These are phyloP conservation scores for Ustilago lituana DNA, from an alignment of 1,284 basidiomycete genomes.

Conservation along the genomic window DNA sequence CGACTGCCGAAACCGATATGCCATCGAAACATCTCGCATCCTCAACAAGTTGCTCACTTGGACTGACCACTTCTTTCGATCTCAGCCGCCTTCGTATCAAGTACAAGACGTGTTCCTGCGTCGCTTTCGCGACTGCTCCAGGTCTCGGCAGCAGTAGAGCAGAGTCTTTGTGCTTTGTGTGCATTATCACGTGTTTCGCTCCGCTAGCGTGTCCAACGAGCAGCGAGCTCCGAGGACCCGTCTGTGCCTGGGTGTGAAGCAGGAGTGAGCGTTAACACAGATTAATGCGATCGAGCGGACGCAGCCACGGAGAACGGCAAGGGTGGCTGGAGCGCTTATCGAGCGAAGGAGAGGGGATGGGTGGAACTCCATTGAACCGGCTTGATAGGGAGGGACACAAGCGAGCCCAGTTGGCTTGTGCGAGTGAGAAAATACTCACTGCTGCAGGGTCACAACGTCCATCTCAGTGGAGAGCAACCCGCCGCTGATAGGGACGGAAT, in stretches of 20 bases:
- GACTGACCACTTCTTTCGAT: no score
- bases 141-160: background rate
- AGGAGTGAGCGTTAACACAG: no score
- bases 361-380: background rate
- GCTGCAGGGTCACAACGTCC: slow-evolving; percentile 31
- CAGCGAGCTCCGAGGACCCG: slow-evolving; percentile 8
- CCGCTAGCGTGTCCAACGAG: slow-evolving; percentile 3
- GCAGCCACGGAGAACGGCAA: no score
- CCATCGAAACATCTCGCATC: background rate
- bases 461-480: no score
- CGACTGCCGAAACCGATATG: background rate
- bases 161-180: background rate
- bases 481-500: background rate
- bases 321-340: no score
- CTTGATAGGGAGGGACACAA: background rate
- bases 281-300: no score
- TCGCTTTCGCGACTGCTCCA: background rate
- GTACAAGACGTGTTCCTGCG: slow-evolving; percentile 1
- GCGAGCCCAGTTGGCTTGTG: no score
- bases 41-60: no score
- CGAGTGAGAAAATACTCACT: no score
- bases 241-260: slow-evolving; percentile 9
- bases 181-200: slow-evolving; percentile 8
- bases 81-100: background rate
- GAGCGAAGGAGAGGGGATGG: no score